Base-by-base conservation (phyloP, 495 filamentous ascomycete genomes). In the Penicillium herquei region DNA sequence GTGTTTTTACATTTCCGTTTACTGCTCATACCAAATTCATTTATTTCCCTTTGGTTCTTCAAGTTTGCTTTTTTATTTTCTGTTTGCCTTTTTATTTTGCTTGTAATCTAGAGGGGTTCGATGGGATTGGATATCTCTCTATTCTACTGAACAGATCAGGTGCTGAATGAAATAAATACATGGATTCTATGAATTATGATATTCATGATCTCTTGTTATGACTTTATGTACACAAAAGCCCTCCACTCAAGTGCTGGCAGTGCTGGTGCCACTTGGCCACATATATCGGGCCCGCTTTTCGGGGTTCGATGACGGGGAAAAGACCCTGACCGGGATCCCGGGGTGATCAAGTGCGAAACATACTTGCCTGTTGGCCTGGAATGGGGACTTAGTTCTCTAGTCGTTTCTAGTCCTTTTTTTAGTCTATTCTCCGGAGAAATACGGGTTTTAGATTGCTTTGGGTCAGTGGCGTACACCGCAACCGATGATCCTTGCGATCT, bases 11-110 rank as follows among this genome's bases (percentile, higher is more conserved):
- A 11, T 37, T 34, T 56, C 18, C 40, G 39, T 35, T 41, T 40
- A 40, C 35, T 51, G 18, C 48, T 45, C 54, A 56, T 51, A 51
- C 48, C 54, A 51, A 51, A 31, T 31, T 17, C 30, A 16, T 37
- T 12, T 35, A 11, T 49, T 39, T 39, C 7, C 18, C 11, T 39
- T 21, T 43, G 21, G 21, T 43, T 21, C n/a, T 43, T 13, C n/a
- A 18, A 14, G 6, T 42, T 16, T n/a, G 11, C 14, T 16, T 21
- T 16, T 43, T 43, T 16, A 43, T 12, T 43, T 43, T 8, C 16
- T 16, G 16, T 18, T 46, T 30, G 7, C 34, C 34, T 37, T 37
- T 37, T 2, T 37, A 26, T 26, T 26, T 26, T 26, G 21, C 4
- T 26, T 26, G 21, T 26, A 26, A 26, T 26, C 21, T 26, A 26